Evolutionary conservation across 805 yeast genomes (phyloP), one percentile per base, ranked within the genome.

Genomic region (Teunomyces aglyptinius): DNA sequence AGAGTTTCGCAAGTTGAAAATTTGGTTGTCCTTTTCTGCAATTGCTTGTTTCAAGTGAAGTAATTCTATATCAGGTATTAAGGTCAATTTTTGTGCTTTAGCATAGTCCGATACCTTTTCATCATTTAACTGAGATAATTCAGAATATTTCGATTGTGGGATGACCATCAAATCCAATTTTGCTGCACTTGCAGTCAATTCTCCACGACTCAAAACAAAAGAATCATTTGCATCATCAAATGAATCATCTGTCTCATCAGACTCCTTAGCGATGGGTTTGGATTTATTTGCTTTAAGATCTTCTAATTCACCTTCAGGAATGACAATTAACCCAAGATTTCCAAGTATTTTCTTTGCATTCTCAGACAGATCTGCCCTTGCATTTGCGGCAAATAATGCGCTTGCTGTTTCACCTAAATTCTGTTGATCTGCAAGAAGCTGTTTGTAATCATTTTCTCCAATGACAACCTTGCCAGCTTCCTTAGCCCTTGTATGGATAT

Each of bases 151-250:
- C 11, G 50, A 57, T 20, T 50, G 45, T 5, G 54, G 45, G 1
- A 65, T 24, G 8, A 63, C 61, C 3, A 58, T 52, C 57, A 60
- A 55, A 4, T 64, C 68, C 31, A 63, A 46, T 32, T 49, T 57
- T 6, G 57, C 44, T 10, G 70, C 71, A 46, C 61, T 56, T 5
- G 49, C 50, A 11, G 42, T 41, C 32, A 66, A 55, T 45, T 67
- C 71, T 7, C 58, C 65, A 43, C 53, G 55, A 38, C 58, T 54
- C 33, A 64, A 48, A 3, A 58, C 47, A 46, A 68, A 63, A 2
- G 68, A 57, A 7, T 65, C 65, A 41, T 64, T 60, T 3, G 68
- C 67, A 38, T 64, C 70, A 7, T 56, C 56, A 48, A 52, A 63
- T 11, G 43, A 45, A 2, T 48, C 53, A 2, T 27, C 7, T 4